Evolutionary conservation across 257 asterid genomes (phyloP).

Genomic region (Salvia miltiorrhiza): DNA sequence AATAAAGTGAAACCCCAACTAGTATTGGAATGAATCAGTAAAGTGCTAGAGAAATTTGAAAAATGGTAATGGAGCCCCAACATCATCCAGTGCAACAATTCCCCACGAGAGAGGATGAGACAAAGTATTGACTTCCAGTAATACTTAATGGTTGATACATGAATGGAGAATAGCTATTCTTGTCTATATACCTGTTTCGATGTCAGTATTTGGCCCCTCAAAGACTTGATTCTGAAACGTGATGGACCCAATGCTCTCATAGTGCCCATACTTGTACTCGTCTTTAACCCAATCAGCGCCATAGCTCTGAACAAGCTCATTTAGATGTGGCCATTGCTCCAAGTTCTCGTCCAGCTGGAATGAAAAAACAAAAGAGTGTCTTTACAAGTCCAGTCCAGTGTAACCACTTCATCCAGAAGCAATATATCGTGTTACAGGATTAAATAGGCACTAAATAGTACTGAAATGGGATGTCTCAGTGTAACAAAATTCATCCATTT

Average conservation of each 20-base stretch:
- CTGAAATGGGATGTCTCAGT: not conserved
- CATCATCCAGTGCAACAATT: conserved; percentile 6
- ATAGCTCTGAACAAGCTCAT: conserved; percentile 93
- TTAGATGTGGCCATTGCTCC: conserved; percentile 99
- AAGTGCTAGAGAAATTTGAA: not conserved
- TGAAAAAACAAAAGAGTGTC: conserved; percentile 5
- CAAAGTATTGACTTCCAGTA: not conserved
- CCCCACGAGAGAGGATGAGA: conserved; percentile 14
- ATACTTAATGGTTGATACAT: conserved; percentile 10
- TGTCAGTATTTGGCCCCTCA: conserved; percentile 96
- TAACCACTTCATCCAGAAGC: conserved; percentile 1
- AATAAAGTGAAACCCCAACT: conserved; percentile 10
- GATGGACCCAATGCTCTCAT: conserved; percentile 68
- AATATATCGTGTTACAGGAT: conserved; percentile 2
- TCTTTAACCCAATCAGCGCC: conserved; percentile 92
- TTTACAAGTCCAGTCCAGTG: conserved; percentile 2
- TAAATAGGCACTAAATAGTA: not conserved
- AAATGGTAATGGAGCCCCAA: conserved; percentile 4
- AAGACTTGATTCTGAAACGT: conserved; percentile 76
- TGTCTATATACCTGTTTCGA: conserved; percentile 71
- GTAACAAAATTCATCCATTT: not conserved
- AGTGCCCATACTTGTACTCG: conserved; percentile 88
- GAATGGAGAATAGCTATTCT: not conserved
- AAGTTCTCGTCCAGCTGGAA: conserved; percentile 80
- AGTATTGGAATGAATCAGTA: not conserved